These are phyloP conservation scores for Geotrichum citri-aurantii DNA, from an alignment of 1,139 yeast species.

Conservation along the genomic window DNA sequence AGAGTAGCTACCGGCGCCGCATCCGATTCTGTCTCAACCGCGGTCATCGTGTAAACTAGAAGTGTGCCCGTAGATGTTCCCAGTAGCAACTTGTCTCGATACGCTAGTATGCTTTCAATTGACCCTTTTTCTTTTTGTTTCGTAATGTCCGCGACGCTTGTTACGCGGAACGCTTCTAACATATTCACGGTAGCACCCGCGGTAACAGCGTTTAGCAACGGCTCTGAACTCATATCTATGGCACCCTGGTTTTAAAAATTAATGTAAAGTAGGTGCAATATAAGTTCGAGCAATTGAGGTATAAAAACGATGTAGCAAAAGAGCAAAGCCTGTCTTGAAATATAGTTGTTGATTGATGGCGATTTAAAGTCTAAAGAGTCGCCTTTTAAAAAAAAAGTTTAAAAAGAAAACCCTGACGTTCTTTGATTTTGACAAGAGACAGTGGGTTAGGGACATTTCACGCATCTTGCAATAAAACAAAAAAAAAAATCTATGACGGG, in stretches of 20 bases:
- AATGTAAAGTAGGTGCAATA: neutral
- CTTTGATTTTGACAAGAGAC: no score
- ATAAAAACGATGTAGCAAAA: no score
- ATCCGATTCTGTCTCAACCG: neutral
- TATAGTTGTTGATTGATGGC: no score
- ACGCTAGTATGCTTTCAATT: slow-evolving; percentile 18
- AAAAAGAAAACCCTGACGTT: neutral
- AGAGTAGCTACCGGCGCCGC: slow-evolving; percentile 16
- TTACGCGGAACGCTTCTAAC: neutral
- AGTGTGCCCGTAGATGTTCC: slow-evolving; percentile 28
- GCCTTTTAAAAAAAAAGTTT: no score
- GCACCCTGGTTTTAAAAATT: neutral
- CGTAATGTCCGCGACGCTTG: neutral
- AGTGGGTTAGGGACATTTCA: neutral
- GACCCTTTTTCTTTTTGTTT: neutral
- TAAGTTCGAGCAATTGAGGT: neutral
- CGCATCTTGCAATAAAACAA: neutral
- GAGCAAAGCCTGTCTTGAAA: no score
- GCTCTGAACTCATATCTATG: neutral
- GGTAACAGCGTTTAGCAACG: neutral
- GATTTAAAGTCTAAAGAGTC: no score
- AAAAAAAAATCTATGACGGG: neutral
- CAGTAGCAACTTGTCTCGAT: slow-evolving; percentile 28
- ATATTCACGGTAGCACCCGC: neutral
- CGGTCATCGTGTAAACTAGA: slow-evolving; percentile 22